These are phyloP conservation scores for Fusarium gaditjirri DNA, from an alignment of 2,329 filamentous ascomycete genomes.

Conservation along the genomic window DNA sequence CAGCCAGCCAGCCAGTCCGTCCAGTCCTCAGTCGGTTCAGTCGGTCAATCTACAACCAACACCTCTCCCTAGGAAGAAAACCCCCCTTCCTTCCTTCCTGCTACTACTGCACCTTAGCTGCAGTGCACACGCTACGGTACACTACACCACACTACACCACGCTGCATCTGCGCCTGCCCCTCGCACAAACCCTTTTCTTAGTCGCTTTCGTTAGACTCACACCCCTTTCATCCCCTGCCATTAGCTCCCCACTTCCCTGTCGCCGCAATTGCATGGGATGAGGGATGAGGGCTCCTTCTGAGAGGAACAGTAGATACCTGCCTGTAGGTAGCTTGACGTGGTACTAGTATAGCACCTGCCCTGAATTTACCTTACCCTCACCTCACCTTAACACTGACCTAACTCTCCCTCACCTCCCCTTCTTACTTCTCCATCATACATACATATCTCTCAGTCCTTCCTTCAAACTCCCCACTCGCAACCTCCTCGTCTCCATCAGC, in stretches of 20 bases:
- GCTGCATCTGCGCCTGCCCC: conserved; percentile 18
- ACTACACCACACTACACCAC: neutral
- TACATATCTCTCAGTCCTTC: neutral
- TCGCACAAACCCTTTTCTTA: conserved; percentile 23
- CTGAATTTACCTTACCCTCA: conserved; percentile 3
- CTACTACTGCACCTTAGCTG: conserved; percentile 36
- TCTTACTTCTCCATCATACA: conserved; percentile 20
- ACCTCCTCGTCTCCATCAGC: conserved; percentile 9
- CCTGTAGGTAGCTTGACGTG: neutral
- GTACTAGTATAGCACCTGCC: conserved; percentile 7
- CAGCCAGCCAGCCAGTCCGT: neutral
- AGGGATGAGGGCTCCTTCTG: conserved; percentile 6
- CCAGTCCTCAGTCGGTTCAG: neutral
- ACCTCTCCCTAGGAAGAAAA: conserved; percentile 26
- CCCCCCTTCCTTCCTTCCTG: conserved; percentile 16
- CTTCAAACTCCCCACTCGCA: conserved; percentile 3
- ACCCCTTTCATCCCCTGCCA: conserved; percentile 14
- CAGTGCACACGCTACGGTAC: neutral
- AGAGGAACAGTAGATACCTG: neutral
- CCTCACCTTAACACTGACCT: neutral
- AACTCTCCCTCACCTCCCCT: conserved; percentile 5
- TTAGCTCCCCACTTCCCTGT: conserved; percentile 26
- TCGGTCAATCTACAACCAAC: neutral
- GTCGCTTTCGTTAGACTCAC: conserved; percentile 9
- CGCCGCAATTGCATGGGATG: conserved; percentile 21